Evolutionary conservation across 805 yeast species (phyloP).

Genomic region (Starmerella lactis-condensi): DNA sequence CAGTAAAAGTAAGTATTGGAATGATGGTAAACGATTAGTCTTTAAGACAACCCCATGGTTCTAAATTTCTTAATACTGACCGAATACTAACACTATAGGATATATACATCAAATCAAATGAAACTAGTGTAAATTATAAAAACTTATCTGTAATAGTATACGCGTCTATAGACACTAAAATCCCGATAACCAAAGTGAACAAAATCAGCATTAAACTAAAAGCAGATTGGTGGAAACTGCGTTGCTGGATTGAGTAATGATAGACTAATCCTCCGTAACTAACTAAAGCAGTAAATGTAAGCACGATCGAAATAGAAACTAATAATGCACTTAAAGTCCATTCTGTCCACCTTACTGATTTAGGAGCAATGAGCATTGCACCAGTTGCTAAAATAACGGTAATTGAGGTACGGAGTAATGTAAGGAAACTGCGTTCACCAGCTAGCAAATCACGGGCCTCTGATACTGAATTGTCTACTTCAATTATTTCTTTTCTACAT

Average conservation of each 20-base stretch:
- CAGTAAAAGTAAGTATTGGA: constrained; percentile 38
- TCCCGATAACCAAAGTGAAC: too few relatives aligned
- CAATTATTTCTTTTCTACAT: too few relatives aligned
- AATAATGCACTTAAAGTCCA: constrained; percentile 14
- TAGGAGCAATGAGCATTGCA: constrained; percentile 11
- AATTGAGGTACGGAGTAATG: constrained; percentile 14
- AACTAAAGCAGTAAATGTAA: constrained; percentile 14
- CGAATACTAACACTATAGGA: constrained; percentile 16
- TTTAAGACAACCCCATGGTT: constrained; percentile 52
- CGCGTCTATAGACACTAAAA: too few relatives aligned
- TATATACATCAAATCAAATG: background rate
- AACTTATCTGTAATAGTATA: too few relatives aligned
- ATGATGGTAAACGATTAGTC: constrained; percentile 58
- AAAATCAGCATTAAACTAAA: too few relatives aligned
- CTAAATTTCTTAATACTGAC: constrained; percentile 15
- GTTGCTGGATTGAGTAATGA: too few relatives aligned
- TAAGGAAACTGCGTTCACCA: constrained; percentile 20
- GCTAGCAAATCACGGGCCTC: constrained; percentile 22
- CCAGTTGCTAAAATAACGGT: constrained; percentile 18
- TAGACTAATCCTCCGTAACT: too few relatives aligned
- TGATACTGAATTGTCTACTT: constrained; percentile 18
- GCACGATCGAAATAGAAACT: constrained; percentile 10
- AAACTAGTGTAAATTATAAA: background rate
- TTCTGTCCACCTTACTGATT: constrained; percentile 1
- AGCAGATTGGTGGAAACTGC: too few relatives aligned